These are phyloP conservation scores for Solanum arcanum DNA, from an alignment of 257 asterid species.

Conservation along the genomic window DNA sequence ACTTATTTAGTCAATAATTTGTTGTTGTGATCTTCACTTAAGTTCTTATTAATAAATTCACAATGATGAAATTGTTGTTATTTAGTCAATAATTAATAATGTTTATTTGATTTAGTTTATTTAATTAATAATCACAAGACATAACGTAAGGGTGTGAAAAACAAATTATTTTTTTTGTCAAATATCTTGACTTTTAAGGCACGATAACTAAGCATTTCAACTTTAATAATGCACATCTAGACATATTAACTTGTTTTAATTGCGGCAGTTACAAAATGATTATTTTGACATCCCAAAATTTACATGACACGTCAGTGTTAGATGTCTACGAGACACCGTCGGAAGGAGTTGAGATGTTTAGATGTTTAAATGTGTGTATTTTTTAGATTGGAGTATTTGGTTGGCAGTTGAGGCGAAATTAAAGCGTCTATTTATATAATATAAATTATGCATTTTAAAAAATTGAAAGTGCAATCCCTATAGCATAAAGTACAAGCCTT, in stretches of 20 bases:
- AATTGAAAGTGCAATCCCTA: neutral
- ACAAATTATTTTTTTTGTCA: neutral
- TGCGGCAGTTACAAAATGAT: fast-evolving
- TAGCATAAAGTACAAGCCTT: neutral
- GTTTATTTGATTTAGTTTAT: neutral
- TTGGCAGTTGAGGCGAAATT: too few relatives aligned
- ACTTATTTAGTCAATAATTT: neutral
- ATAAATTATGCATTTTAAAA: neutral
- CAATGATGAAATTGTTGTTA: neutral
- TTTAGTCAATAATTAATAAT: neutral
- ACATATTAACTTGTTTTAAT: fast-evolving
- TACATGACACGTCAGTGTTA: neutral
- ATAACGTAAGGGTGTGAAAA: neutral
- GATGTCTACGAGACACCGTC: neutral
- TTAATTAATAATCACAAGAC: neutral
- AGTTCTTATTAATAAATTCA: neutral
- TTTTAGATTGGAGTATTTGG: too few relatives aligned
- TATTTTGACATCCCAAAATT: neutral
- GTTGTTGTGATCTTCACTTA: neutral
- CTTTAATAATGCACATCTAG: neutral
- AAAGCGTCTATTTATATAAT: too few relatives aligned
- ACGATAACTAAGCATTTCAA: too few relatives aligned
- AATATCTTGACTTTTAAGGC: neutral
- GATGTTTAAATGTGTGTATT: neutral
- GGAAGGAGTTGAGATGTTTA: neutral